These are phyloP conservation scores for Phytomonas serpens DNA, from an alignment of 208 protist species.

Conservation along the genomic window DNA sequence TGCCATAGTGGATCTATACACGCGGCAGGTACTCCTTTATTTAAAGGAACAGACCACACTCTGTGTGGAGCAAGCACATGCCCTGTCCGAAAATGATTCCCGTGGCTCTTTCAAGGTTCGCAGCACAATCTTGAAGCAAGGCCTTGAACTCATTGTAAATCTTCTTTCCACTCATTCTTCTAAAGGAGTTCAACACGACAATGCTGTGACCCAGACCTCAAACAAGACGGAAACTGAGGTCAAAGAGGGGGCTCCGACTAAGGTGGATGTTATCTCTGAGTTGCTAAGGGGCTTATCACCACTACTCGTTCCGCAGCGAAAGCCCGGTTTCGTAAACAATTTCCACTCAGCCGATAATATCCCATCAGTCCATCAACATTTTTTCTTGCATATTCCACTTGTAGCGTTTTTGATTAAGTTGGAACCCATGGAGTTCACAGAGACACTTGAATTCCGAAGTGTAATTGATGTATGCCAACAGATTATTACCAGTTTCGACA, in stretches of 20 bases:
- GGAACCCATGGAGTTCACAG: slow-evolving; percentile 47
- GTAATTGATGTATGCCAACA: slow-evolving; percentile 71
- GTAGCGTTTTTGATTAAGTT: slow-evolving; percentile 76
- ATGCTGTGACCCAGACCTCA: slow-evolving; percentile 6
- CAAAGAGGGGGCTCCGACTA: slow-evolving; percentile 11
- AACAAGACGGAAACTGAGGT: background rate
- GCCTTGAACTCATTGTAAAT: slow-evolving; percentile 66
- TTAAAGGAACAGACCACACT: background rate
- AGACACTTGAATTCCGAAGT: slow-evolving; percentile 45
- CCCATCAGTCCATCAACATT: slow-evolving; percentile 4
- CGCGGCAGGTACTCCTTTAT: slow-evolving; percentile 1
- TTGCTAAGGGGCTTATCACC: slow-evolving; percentile 66
- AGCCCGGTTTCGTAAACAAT: background rate
- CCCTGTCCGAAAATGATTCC: slow-evolving; percentile 50
- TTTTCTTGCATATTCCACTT: slow-evolving; percentile 70
- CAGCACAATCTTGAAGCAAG: slow-evolving; percentile 38
- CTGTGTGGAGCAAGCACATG: slow-evolving; percentile 4
- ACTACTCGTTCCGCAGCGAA: slow-evolving; percentile 24
- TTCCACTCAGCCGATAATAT: background rate
- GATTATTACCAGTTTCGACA: slow-evolving; percentile 70
- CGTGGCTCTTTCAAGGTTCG: slow-evolving; percentile 33
- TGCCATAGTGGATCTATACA: background rate
- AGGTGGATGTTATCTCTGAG: slow-evolving; percentile 56
- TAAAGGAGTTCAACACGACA: slow-evolving; percentile 3
- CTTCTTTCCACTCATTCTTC: slow-evolving; percentile 26